These are phyloP conservation scores for Sporobolomyces phaffii DNA, from an alignment of 768 basidiomycete genomes.

Conservation along the genomic window DNA sequence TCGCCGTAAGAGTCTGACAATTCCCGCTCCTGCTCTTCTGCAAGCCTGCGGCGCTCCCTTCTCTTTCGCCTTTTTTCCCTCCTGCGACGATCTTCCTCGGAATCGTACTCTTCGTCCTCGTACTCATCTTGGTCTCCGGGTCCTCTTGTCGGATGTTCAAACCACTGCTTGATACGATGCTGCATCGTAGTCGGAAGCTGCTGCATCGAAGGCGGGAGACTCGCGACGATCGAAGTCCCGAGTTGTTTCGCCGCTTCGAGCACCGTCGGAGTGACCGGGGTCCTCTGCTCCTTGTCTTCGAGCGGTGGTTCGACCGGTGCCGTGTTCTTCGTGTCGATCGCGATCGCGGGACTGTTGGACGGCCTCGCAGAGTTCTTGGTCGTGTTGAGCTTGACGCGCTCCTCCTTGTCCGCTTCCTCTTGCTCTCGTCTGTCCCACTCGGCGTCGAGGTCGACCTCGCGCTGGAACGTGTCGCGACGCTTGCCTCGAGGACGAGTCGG, in stretches of 20 bases:
- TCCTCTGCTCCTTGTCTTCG: neutral
- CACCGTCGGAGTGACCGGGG: slow-evolving; percentile 10
- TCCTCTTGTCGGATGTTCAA: neutral
- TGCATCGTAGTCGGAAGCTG: slow-evolving; percentile 7
- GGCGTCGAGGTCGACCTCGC: slow-evolving; percentile 20
- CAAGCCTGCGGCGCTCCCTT: neutral
- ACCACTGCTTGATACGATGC: slow-evolving; percentile 12
- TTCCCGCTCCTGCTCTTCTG: neutral
- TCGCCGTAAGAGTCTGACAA: no score
- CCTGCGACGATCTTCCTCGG: slow-evolving; percentile 5
- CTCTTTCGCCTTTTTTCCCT: neutral
- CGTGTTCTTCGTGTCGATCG: slow-evolving; percentile 10
- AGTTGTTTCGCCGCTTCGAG: slow-evolving; percentile 18
- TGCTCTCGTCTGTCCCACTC: neutral
- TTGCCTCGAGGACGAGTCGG: neutral
- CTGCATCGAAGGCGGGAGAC: slow-evolving; percentile 12
- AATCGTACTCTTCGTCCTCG: slow-evolving; percentile 8
- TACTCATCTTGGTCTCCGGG: neutral
- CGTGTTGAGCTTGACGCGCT: slow-evolving; percentile 11
- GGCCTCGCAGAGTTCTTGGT: neutral
- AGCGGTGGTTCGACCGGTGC: neutral
- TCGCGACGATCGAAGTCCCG: slow-evolving; percentile 2
- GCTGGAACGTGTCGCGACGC: slow-evolving; percentile 28
- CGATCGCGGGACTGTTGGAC: neutral
- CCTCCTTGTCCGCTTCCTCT: slow-evolving; percentile 3